Evolutionary conservation across 1,284 basidiomycete genomes (phyloP).

Genomic region (Tylopilus orsonianus): DNA sequence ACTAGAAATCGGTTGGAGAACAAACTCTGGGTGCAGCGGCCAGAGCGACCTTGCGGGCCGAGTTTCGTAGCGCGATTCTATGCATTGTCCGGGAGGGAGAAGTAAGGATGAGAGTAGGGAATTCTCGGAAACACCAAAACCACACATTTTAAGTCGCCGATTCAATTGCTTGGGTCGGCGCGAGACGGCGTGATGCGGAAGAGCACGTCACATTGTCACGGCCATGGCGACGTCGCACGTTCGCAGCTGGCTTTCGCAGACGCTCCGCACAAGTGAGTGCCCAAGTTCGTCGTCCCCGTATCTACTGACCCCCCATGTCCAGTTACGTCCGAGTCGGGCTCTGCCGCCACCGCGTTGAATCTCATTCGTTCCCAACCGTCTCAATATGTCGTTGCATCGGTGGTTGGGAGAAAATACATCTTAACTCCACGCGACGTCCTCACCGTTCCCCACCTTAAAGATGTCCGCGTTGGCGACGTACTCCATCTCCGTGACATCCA

Average conservation of each 20-base stretch:
- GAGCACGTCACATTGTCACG: conserved; percentile 4
- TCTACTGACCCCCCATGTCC: conserved; percentile 9
- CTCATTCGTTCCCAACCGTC: conserved; percentile 78
- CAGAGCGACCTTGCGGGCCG: conserved; percentile 72
- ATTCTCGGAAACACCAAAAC: conserved; percentile 36
- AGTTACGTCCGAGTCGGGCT: conserved; percentile 26
- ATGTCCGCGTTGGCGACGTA: conserved; percentile 81
- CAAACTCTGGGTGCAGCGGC: conserved; percentile 64
- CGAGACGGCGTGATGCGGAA: conserved; percentile 9
- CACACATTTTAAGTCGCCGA: conserved; percentile 33
- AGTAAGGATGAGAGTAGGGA: conserved; percentile 43
- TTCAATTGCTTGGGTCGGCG: conserved; percentile 20
- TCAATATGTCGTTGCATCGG: conserved; percentile 89
- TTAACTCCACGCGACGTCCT: conserved; percentile 88
- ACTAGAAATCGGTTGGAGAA: conserved; percentile 17
- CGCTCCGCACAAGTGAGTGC: conserved; percentile 23
- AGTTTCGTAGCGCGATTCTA: conserved; percentile 84
- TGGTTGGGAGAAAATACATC: conserved; percentile 86
- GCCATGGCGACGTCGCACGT: conserved; percentile 23
- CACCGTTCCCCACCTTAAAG: conserved; percentile 86
- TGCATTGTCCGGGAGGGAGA: conserved; percentile 68
- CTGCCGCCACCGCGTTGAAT: conserved; percentile 54
- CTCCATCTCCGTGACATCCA: conserved; percentile 85
- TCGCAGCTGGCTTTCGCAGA: conserved; percentile 27
- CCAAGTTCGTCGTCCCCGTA: neutral